These are phyloP conservation scores for Pseudogymnoascus sp. DNA, from an alignment of 2,329 filamentous ascomycete genomes.

Conservation along the genomic window DNA sequence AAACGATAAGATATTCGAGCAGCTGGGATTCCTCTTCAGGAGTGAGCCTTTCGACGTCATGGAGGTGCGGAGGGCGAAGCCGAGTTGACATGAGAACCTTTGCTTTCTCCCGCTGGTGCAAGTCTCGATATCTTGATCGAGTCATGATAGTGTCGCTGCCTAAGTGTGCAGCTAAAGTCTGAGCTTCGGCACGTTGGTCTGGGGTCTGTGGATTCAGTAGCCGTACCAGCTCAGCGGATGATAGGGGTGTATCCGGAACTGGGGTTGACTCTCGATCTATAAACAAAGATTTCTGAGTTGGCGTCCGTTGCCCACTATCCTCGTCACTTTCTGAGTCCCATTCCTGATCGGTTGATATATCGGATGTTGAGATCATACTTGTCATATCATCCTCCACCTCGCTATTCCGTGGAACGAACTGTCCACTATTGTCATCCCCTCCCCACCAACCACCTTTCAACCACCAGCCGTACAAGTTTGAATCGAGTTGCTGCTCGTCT, in stretches of 20 bases:
- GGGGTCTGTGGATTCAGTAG: slow-evolving; percentile 73
- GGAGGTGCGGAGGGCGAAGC: slow-evolving; percentile 30
- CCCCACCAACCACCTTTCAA: slow-evolving; percentile 79
- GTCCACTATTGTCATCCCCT: slow-evolving; percentile 69
- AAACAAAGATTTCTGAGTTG: slow-evolving; percentile 60
- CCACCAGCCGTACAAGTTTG: slow-evolving; percentile 79
- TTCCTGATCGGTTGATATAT: slow-evolving; percentile 21
- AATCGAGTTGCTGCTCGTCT: slow-evolving; percentile 63
- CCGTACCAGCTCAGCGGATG: slow-evolving; percentile 63
- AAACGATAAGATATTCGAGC: slow-evolving; percentile 53
- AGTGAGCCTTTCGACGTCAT: slow-evolving; percentile 37
- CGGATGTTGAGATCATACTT: slow-evolving; percentile 62
- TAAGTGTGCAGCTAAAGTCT: slow-evolving; percentile 73
- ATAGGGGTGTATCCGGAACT: slow-evolving; percentile 54
- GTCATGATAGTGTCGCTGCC: slow-evolving; percentile 68
- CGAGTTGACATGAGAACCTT: slow-evolving; percentile 54
- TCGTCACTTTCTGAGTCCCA: slow-evolving; percentile 42
- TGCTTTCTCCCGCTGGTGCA: slow-evolving; percentile 62
- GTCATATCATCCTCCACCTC: slow-evolving; percentile 66
- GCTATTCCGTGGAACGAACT: slow-evolving; percentile 55
- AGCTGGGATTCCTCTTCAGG: slow-evolving; percentile 54
- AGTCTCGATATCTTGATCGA: slow-evolving; percentile 65
- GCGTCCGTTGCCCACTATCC: slow-evolving; percentile 56
- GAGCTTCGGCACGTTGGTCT: slow-evolving; percentile 75
- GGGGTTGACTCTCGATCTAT: slow-evolving; percentile 50